Percentiles rank a stretch among this genome's conserved stretches.
These are phyloP conservation scores for Hypoxylon fuscum DNA, from an alignment of 495 filamentous ascomycete species.

Conservation along the genomic window DNA sequence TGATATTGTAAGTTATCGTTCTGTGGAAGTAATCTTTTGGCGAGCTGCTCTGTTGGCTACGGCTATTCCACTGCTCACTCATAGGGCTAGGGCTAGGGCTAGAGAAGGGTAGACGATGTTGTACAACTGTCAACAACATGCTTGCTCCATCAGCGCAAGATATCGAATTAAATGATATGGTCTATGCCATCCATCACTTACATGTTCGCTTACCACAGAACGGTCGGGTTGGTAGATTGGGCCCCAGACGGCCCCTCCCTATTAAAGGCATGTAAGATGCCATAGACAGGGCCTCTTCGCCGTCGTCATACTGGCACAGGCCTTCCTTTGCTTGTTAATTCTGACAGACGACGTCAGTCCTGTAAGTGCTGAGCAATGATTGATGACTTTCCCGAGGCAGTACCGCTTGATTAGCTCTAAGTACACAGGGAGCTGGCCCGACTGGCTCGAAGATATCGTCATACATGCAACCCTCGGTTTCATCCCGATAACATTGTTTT, in stretches of 20 bases:
- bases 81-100: slow-evolving; percentile 10
- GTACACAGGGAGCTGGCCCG: slow-evolving; percentile 37
- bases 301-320: slow-evolving; percentile 36
- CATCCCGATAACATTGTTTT: slow-evolving; percentile 35
- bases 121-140: slow-evolving; percentile 12
- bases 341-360: slow-evolving; percentile 38
- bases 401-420: slow-evolving; percentile 41
- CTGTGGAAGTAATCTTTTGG: neutral
- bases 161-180: slow-evolving; percentile 11
- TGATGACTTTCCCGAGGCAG: slow-evolving; percentile 32
- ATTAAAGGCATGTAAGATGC: slow-evolving; percentile 27
- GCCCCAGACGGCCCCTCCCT: slow-evolving; percentile 27
- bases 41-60: slow-evolving; percentile 1
- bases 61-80: neutral
- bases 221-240: slow-evolving; percentile 30
- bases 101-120: slow-evolving; percentile 5
- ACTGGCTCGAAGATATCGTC: slow-evolving; percentile 43
- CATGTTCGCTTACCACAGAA: slow-evolving; percentile 24
- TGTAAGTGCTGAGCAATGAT: slow-evolving; percentile 29
- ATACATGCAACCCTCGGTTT: slow-evolving; percentile 46
- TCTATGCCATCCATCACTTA: slow-evolving; percentile 12
- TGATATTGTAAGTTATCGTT: neutral
- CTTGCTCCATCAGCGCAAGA: slow-evolving; percentile 8
- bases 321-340: slow-evolving; percentile 27
- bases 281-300: slow-evolving; percentile 21